A percentile compares a stretch with the other conserved stretches of the same genome.
phyloP scores from a whole-genome alignment of 495 filamentous ascomycete genomes.

The Penicillium turbatum region DNA sequence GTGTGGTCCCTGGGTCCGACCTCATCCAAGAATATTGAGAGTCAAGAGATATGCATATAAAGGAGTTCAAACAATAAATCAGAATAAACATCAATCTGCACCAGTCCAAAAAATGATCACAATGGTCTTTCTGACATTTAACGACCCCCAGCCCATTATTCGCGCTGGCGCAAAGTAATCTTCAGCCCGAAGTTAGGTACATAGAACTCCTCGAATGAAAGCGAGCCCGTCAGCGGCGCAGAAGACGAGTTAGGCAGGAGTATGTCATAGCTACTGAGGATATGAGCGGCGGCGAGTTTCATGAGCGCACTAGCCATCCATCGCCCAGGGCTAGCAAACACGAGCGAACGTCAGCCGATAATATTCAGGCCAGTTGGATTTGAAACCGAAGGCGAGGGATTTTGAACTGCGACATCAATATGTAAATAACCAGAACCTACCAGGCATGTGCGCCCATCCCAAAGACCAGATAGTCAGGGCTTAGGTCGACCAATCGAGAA shows the following conservation, averaged over 20 bases:
- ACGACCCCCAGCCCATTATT: neutral
- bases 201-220: constrained; percentile 29
- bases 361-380: constrained; percentile 11
- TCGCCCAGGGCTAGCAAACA: constrained; percentile 43
- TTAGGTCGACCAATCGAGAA: constrained; percentile 19
- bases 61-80: neutral
- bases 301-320: constrained; percentile 53
- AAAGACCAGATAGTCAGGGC: constrained; percentile 27
- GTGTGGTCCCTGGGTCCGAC: no score
- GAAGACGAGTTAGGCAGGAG: constrained; percentile 14
- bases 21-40: neutral
- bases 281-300: constrained; percentile 49
- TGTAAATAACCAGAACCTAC: constrained; percentile 9
- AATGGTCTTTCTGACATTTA: neutral
- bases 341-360: constrained; percentile 14
- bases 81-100: neutral
- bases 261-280: constrained; percentile 48
- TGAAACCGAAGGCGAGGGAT: constrained; percentile 8
- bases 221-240: constrained; percentile 11
- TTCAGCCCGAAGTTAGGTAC: constrained; percentile 26
- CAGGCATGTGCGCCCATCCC: constrained; percentile 28
- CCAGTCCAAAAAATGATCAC: neutral
- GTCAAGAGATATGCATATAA: neutral
- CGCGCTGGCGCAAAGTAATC: constrained; percentile 12
- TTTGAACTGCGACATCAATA: no score